Evolutionary conservation across 768 basidiomycete genomes (phyloP).

Genomic region (Xanthoconium stramineum): DNA sequence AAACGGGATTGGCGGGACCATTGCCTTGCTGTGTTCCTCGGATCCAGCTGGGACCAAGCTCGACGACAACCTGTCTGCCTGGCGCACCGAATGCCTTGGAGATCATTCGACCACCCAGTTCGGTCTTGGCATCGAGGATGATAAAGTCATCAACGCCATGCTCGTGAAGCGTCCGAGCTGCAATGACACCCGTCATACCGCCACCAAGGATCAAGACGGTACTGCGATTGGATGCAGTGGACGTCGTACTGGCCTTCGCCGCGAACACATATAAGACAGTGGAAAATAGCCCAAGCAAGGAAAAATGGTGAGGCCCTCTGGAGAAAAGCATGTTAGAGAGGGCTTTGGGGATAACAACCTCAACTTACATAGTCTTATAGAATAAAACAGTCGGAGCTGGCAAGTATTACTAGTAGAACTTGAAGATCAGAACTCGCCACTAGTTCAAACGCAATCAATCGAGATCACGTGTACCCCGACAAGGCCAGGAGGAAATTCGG

Average conservation of each 20-base stretch:
- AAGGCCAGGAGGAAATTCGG: too few relatives aligned
- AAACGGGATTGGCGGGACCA: constrained; percentile 59
- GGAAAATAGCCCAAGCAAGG: constrained; percentile 4
- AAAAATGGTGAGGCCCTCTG: neutral
- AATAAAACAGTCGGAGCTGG: neutral
- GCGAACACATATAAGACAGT: neutral
- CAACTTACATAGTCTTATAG: neutral
- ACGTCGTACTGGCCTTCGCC: neutral
- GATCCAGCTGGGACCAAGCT: constrained; percentile 62
- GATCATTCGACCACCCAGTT: constrained; percentile 63
- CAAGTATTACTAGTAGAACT: too few relatives aligned
- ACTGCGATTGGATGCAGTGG: constrained; percentile 11
- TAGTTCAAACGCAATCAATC: too few relatives aligned
- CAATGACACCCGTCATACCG: constrained; percentile 63
- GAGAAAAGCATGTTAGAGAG: constrained; percentile 12
- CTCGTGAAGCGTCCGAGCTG: constrained; percentile 55
- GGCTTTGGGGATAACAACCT: neutral
- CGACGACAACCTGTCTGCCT: constrained; percentile 41
- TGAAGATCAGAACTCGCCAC: too few relatives aligned
- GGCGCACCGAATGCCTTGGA: constrained; percentile 41
- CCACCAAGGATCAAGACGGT: constrained; percentile 62
- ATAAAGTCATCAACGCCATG: constrained; percentile 54
- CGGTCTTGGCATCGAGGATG: constrained; percentile 56
- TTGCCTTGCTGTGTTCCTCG: constrained; percentile 48
- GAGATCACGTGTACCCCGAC: too few relatives aligned